Evolutionary conservation across 345 rosid species (phyloP), one percentile per base, ranked within the genome.

Genomic region (Salix dunnii): DNA sequence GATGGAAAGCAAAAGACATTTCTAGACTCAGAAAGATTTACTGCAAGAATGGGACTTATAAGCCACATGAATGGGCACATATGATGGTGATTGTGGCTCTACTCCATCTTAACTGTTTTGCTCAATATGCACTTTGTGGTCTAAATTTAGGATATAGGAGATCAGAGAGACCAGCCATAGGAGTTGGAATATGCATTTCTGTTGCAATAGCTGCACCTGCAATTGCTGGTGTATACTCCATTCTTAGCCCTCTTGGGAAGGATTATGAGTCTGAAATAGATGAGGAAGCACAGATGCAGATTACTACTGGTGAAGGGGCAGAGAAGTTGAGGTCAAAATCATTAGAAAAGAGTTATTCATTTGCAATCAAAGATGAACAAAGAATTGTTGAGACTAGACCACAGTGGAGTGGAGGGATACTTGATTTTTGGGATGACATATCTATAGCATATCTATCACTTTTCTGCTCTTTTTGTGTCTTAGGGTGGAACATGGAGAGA

Each of bases 401-500:
- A 1, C 80, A 62, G 38, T 96, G 98, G 99, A 90, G 96, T 63
- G 98, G 99, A 73, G 94, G 98, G 70, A 83, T 92, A 71, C 82
- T 91, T 20, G 97, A 92, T 82, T 83, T 94, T 66, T 92, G 97
- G 95, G 89, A 94, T 53, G 94, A 96, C 80, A 91, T 93, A 68
- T 89, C 98, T 40, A 60, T 91, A 11, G 98, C 99, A 7, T 92
- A 92, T 65, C 89, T 96, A 4, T 96, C 98, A 7, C 88, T 90
- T 7, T 90, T 91, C 81, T 95, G 98, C 77, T 87, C 84, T 18
- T 95, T 86, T 79, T 95, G 96, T 86, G 97, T 93, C 58, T 95
- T 95, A 42, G 98, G 99, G 55, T 91, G 98, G 99, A 93, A 95
- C 78, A 91, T 91, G 99, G 98, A 95, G 80, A 90, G 97, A 78